These are phyloP conservation scores for Phytophthora chlamydospora DNA, from an alignment of 352 stramenopile species.

Conservation along the genomic window DNA sequence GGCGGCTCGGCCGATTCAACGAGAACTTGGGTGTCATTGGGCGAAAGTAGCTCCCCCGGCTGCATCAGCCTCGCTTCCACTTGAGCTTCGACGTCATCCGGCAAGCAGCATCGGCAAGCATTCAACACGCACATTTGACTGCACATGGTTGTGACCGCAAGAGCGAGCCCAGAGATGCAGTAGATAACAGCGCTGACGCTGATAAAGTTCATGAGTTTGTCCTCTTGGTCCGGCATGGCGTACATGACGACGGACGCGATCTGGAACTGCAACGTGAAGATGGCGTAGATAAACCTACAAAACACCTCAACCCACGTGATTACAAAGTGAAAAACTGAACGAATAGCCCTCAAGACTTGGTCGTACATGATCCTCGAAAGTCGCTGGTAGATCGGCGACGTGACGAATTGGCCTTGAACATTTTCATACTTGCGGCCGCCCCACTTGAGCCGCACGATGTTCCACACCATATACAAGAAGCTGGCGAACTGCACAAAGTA, in stretches of 20 bases:
- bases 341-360: not conserved
- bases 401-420: slow-evolving; percentile 64
- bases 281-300: slow-evolving; percentile 55
- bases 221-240: slow-evolving; percentile 29
- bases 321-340: slow-evolving; percentile 3
- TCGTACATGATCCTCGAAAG: slow-evolving; percentile 67
- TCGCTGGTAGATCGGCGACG: slow-evolving; percentile 68
- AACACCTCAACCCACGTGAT: not conserved
- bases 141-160: slow-evolving; percentile 54
- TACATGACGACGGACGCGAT: slow-evolving; percentile 51
- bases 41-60: slow-evolving; percentile 37
- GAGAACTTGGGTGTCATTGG: slow-evolving; percentile 31
- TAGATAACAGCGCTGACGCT: slow-evolving; percentile 48
- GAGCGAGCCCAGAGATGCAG: slow-evolving; percentile 39
- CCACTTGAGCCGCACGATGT: slow-evolving; percentile 50
- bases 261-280: slow-evolving; percentile 69
- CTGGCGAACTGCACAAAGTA: slow-evolving; percentile 52
- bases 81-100: slow-evolving; percentile 52
- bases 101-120: slow-evolving; percentile 44
- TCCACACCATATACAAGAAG: slow-evolving; percentile 54
- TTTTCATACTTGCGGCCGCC: slow-evolving; percentile 68
- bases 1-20: slow-evolving; percentile 43
- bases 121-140: slow-evolving; percentile 51
- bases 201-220: slow-evolving; percentile 40
- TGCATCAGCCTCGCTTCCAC: slow-evolving; percentile 48